phyloP scores from a whole-genome alignment of 1,284 basidiomycete genomes.

The Papiliotrema fonsecae region DNA sequence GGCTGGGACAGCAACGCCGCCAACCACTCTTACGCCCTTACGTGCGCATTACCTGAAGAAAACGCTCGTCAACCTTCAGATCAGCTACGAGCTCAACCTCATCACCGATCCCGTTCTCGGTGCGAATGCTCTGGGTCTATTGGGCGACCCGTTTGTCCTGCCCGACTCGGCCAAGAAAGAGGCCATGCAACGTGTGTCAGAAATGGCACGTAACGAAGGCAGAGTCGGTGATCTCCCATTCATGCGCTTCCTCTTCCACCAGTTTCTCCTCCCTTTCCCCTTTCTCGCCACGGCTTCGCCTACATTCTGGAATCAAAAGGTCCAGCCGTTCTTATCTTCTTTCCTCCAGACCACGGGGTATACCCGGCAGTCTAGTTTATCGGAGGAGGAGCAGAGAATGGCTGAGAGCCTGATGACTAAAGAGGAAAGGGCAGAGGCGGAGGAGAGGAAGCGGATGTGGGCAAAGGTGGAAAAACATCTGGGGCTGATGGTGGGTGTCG shows the following conservation, averaged over 20 bases:
- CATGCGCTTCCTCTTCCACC: slow-evolving; percentile 78
- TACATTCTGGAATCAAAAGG: slow-evolving; percentile 83
- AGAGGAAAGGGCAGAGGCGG: slow-evolving; percentile 55
- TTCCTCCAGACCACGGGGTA: slow-evolving; percentile 61
- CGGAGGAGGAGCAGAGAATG: slow-evolving; percentile 28
- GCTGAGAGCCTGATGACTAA: slow-evolving; percentile 42
- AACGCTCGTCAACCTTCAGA: slow-evolving; percentile 80
- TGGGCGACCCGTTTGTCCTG: slow-evolving; percentile 78
- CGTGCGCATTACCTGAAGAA: slow-evolving; percentile 95
- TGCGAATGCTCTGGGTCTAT: slow-evolving; percentile 71
- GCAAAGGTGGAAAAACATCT: slow-evolving; percentile 76
- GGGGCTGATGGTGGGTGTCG: slow-evolving; percentile 70
- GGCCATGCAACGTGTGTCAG: slow-evolving; percentile 38
- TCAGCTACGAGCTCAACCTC: slow-evolving; percentile 66
- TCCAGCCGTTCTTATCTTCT: slow-evolving; percentile 84
- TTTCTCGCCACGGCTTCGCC: slow-evolving; percentile 81
- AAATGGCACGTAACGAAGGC: slow-evolving; percentile 20
- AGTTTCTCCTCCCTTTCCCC: slow-evolving; percentile 87
- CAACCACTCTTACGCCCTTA: slow-evolving; percentile 62
- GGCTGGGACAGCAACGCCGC: slow-evolving; percentile 17
- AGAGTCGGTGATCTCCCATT: slow-evolving; percentile 66
- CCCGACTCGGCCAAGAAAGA: slow-evolving; percentile 53
- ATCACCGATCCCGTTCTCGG: slow-evolving; percentile 58
- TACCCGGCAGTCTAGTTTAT: slow-evolving; percentile 35
- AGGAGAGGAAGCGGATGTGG: slow-evolving; percentile 59